Evolutionary conservation across 331 rosid genomes (phyloP).

Genomic region (Acacia concinna): DNA sequence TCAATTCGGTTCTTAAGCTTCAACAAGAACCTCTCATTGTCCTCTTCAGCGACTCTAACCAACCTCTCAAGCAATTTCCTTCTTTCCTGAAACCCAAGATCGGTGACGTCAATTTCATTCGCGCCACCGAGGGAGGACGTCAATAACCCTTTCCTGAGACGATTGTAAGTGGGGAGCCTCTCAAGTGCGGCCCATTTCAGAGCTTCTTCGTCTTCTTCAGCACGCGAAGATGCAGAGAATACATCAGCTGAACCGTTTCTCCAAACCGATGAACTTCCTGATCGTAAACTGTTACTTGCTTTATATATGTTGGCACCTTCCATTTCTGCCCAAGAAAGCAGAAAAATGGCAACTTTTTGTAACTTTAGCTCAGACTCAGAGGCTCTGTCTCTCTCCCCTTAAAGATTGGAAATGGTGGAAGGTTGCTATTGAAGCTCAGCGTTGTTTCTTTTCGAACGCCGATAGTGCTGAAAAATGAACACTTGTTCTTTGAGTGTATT

Average conservation of each 20-base stretch:
- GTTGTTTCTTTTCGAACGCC: background rate
- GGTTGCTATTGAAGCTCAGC: background rate
- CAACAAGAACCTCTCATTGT: slow-evolving; percentile 53
- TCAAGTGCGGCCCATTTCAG: slow-evolving; percentile 58
- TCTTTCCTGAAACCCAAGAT: slow-evolving; percentile 43
- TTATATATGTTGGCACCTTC: slow-evolving; percentile 31
- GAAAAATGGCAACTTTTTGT: background rate
- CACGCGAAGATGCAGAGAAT: slow-evolving; percentile 36
- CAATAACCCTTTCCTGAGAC: slow-evolving; percentile 46
- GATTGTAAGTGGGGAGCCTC: slow-evolving; percentile 48
- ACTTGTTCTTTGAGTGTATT: background rate
- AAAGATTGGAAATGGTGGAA: background rate
- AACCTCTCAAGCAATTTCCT: slow-evolving; percentile 49
- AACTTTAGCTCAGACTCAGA: background rate
- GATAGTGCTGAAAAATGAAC: background rate
- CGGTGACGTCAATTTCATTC: slow-evolving; percentile 33
- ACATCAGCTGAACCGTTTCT: slow-evolving; percentile 34
- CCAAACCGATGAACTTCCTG: slow-evolving; percentile 34
- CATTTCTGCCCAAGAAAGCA: slow-evolving; percentile 1
- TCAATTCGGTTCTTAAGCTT: slow-evolving; percentile 55
- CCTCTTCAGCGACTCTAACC: slow-evolving; percentile 54
- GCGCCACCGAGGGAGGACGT: slow-evolving; percentile 27
- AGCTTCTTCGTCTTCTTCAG: slow-evolving; percentile 57
- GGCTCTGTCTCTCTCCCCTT: background rate
- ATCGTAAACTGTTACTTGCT: slow-evolving; percentile 36